Percentiles rank a stretch among this genome's conserved stretches.
phyloP scores from a whole-genome alignment of 805 yeast genomes.

The Starmerella bombicola region DNA sequence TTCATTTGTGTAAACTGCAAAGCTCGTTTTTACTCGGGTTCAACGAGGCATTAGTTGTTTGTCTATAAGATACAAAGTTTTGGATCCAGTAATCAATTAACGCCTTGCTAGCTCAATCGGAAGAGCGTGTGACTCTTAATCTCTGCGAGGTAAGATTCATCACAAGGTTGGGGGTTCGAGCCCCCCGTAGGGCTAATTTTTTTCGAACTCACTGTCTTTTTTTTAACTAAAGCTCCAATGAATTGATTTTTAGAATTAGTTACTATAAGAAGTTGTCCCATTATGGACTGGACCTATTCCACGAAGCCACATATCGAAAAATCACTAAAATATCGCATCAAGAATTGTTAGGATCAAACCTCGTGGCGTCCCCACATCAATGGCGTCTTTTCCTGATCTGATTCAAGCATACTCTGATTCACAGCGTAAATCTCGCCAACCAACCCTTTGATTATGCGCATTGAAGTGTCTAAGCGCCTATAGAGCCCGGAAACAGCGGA shows the following conservation, averaged over 20 bases:
- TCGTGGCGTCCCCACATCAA: conserved; percentile 2
- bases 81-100: not conserved
- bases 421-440: conserved; percentile 28
- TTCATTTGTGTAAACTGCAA: too few species aligned
- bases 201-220: too few species aligned
- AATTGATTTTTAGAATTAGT: too few species aligned
- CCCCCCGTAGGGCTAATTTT: conserved; percentile 21
- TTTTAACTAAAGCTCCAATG: too few species aligned
- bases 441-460: conserved; percentile 25
- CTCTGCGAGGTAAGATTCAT: conserved; percentile 14
- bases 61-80: too few species aligned
- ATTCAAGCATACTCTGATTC: conserved; percentile 14
- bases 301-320: too few species aligned
- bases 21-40: too few species aligned
- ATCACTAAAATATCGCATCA: too few species aligned
- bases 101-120: conserved; percentile 1
- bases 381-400: conserved; percentile 11
- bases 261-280: too few species aligned
- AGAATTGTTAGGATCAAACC: too few species aligned
- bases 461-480: conserved; percentile 24
- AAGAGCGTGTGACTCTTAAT: not conserved
- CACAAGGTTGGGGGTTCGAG: conserved; percentile 24
- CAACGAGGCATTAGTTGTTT: too few species aligned
- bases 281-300: too few species aligned
- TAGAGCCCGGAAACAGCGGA: conserved; percentile 22